phyloP scores from a whole-genome alignment of 2,329 filamentous ascomycete genomes.

The Hypomyces rosellus region DNA sequence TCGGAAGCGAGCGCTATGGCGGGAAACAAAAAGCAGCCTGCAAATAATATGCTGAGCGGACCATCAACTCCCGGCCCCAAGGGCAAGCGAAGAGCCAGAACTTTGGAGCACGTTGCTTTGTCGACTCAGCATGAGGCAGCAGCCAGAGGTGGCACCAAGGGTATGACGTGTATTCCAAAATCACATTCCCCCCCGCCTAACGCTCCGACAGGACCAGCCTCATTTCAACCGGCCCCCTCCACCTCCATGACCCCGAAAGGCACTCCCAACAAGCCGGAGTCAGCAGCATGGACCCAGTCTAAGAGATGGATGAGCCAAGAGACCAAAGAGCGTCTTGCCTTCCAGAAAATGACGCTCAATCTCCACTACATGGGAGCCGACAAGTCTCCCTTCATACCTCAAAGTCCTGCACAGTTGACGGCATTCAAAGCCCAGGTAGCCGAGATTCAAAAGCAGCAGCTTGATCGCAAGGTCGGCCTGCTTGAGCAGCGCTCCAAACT shows the following conservation, averaged over 20 bases:
- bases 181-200: conserved; percentile 12
- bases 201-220: conserved; percentile 14
- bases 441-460: conserved; percentile 20
- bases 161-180: background rate
- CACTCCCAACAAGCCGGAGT: conserved; percentile 8
- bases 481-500: conserved; percentile 17
- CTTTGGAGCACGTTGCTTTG: background rate
- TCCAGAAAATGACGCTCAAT: conserved; percentile 30
- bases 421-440: conserved; percentile 25
- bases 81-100: no score
- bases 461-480: conserved; percentile 20
- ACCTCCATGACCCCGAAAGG: background rate
- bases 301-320: conserved; percentile 33
- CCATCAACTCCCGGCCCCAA: background rate
- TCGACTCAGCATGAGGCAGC: background rate
- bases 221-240: background rate
- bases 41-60: background rate
- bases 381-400: conserved; percentile 32
- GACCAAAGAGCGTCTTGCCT: conserved; percentile 27
- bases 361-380: conserved; percentile 30
- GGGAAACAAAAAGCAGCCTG: background rate
- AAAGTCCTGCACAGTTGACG: conserved; percentile 28
- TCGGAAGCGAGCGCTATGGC: background rate
- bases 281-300: conserved; percentile 32
- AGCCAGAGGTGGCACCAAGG: background rate